Base-by-base conservation (phyloP, 2,329 filamentous ascomycete species). In the Alternaria brassicicola region DNA sequence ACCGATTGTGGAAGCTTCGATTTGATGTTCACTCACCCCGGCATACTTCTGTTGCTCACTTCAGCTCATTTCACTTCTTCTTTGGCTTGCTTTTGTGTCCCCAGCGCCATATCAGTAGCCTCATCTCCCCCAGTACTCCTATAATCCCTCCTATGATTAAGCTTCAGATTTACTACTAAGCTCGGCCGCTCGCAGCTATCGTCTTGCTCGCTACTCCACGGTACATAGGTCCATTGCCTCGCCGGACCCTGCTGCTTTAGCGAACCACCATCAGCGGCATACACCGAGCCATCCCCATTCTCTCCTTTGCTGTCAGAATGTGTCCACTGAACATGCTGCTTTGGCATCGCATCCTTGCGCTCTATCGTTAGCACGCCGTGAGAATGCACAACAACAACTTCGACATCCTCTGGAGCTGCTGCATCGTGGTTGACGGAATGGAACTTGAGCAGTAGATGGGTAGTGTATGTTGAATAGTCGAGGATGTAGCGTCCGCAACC, bases 191-290 rank as follows among this genome's bases (percentile, higher is more conserved):
- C 61, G 47, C 67, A 71, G 21, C 67, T 72, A 51, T 57, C 42
- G 21, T 68, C 67, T 62, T 70, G 67, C 52, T 68, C 65, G 42
- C n/a, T 46, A 2, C 69, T 73, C 73, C 72, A 74, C n/a, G 73
- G 71, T 21, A 70, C 2, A 43, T 64, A 65, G n/a, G 62, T 66
- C 72, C 71, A 75, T 21, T 63, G 57, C 31, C 64, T 59, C 4
- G 64, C 62, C 4, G 9, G 21, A 6, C 62, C 57, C 41, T 64
- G 53, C 23, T 45, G 26, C 19, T 58, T 66, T 25, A 45, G 48
- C 33, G 10, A 35, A 21, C 3, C 23, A 3, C 50, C 47, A 12
- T 52, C 36, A 6, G 35, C 5, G 35, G 45, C 42, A n/a, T 52
- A 36, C 6, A 39, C 31, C 5, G 26, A 13, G 38, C 66, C 56